These are phyloP conservation scores for Kokia cookei DNA, from an alignment of 441 rosid species.

Conservation along the genomic window DNA sequence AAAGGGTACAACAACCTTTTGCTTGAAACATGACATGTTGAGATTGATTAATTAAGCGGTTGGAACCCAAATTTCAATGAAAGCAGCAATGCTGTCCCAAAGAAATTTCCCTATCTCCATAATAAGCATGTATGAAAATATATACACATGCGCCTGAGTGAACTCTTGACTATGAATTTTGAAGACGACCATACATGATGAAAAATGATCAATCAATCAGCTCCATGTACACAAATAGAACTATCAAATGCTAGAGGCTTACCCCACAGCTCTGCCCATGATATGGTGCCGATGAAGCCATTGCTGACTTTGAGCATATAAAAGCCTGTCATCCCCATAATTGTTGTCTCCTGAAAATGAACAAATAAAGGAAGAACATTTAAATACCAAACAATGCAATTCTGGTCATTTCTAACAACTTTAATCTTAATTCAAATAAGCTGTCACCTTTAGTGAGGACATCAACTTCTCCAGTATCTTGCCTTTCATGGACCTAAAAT, in stretches of 20 bases:
- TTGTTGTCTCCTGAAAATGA: conserved; percentile 73
- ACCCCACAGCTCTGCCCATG: conserved; percentile 97
- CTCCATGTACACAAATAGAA: not conserved
- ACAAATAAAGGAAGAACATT: not conserved
- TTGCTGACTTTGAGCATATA: conserved; percentile 82
- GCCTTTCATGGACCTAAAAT: conserved; percentile 75
- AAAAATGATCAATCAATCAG: not conserved
- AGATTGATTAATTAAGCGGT: not conserved
- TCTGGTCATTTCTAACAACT: not conserved
- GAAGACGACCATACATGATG: not conserved
- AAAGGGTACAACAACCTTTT: not conserved
- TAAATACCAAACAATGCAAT: conserved; percentile 1
- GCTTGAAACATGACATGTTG: not conserved
- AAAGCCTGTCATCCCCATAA: conserved; percentile 64
- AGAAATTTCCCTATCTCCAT: not conserved
- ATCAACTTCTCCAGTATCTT: conserved; percentile 76
- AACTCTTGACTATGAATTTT: not conserved
- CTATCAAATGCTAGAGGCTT: conserved; percentile 6
- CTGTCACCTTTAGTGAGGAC: conserved; percentile 85
- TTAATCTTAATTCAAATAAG: conserved; percentile 7
- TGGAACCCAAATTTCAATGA: not conserved
- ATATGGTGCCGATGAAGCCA: conserved; percentile 90
- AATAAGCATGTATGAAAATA: not conserved
- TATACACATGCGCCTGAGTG: too few relatives aligned
- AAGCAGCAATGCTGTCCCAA: not conserved